Evolutionary conservation across 768 basidiomycete species (phyloP), one percentile per base, ranked within the genome.

Genomic region (Pleurotus tuoliensis): DNA sequence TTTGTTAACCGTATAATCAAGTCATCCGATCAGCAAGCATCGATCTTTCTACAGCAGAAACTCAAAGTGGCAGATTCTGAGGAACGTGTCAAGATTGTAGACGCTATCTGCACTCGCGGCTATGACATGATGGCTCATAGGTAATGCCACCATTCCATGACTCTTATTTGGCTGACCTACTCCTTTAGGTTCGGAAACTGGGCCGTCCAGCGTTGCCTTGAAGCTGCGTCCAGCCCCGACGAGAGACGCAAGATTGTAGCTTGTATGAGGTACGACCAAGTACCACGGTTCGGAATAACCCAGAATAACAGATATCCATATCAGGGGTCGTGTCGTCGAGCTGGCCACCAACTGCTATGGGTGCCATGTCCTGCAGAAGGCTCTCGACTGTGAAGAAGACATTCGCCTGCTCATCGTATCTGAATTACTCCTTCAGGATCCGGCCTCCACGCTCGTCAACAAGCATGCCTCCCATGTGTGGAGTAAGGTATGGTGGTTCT

Each of bases 91-190:
- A 92, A 90, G 69, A 93, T 94, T 45, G 86, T 94, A 13, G 90
- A 92, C 63, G 92, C 92, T 47, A 93, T 93, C 56, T 91, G 90
- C 58, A 78, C 83, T 40, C 81, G 86, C 11, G 91, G 92, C 1
- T 90, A 89, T 59, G 92, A 94, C 67, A 93, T 93, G 92, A 94
- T 94, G 92, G 91, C 90, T 56, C 87, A 92, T 67, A 78, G 90
- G 88, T 88, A 65, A 38, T 61, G 12, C 8, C 47, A 40, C 45
- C 38, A 16, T 16, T 59, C 51, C 37, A 5, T 24, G 3, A 46
- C 58, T 49, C 59, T 44, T 15, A 57, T 48, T 39, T 37, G 47
- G n/a, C 30, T 51, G 16, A 45, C 54, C 22, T 22, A 39, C 3
- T 12, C 51, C 47, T 20, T 55, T 56, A 90, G 91, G n/a, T 94